A percentile compares a stretch with the other conserved stretches of the same genome.
phyloP scores from a whole-genome alignment of 306 rosid species.

The Fragaria iinumae region DNA sequence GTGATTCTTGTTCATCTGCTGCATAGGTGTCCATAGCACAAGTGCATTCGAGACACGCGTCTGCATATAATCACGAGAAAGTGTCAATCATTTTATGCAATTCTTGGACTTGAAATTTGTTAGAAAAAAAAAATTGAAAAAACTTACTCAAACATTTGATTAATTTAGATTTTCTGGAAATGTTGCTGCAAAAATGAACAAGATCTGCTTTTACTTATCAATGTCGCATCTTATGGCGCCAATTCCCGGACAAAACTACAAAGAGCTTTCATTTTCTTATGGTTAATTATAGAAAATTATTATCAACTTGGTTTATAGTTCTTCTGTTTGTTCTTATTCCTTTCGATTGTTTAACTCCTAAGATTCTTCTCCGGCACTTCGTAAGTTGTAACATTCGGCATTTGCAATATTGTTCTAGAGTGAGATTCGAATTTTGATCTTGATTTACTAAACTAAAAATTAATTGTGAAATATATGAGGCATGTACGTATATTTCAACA shows the following conservation, averaged over 20 bases:
- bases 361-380: background rate
- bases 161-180: background rate
- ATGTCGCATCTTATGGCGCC: constrained; percentile 6
- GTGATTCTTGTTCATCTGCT: constrained; percentile 10
- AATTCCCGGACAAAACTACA: background rate
- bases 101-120: background rate
- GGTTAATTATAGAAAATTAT: background rate
- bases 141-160: background rate
- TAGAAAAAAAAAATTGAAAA: background rate
- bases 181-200: constrained; percentile 4
- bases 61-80: constrained; percentile 6
- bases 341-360: background rate
- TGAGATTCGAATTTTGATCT: too few species aligned
- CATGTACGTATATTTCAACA: too few species aligned
- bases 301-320: background rate
- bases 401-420: background rate
- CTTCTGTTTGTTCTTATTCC: background rate
- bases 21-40: constrained; percentile 27
- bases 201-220: background rate
- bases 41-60: constrained; percentile 16
- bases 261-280: background rate
- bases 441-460: background rate
- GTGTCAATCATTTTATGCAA: constrained; percentile 18
- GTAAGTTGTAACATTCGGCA: background rate
- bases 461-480: too few species aligned